Percentiles rank a stretch among this genome's conserved stretches.
Conservation (phyloP, 2,329 filamentous ascomycete species). For the Apiospora aurea region DNA sequence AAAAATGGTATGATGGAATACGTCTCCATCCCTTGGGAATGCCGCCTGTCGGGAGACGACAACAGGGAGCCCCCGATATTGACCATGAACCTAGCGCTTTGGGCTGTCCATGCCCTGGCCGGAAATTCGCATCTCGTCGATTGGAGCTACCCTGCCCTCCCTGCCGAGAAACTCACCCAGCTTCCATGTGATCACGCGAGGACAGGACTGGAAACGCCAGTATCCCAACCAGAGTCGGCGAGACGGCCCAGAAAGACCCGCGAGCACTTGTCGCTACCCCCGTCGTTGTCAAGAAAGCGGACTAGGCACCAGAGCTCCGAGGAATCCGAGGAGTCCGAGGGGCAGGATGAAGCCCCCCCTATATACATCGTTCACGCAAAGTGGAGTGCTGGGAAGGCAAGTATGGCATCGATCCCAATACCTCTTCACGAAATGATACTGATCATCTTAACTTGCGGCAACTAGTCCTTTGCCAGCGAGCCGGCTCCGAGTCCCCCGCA, state of each 20-base stretch:
- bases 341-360: neutral
- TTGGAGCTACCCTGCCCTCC: neutral
- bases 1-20: constrained; percentile 16
- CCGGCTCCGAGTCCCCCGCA: neutral
- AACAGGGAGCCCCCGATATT: neutral
- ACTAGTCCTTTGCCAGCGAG: neutral
- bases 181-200: neutral
- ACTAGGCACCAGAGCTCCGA: neutral
- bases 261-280: neutral
- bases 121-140: constrained; percentile 1
- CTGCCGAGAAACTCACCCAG: neutral
- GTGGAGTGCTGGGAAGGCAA: neutral
- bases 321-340: neutral
- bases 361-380: neutral
- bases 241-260: neutral
- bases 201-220: neutral
- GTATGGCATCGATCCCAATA: neutral
- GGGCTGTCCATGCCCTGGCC: neutral
- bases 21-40: neutral
- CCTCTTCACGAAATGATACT: no score
- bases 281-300: neutral
- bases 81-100: neutral
- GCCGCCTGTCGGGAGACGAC: no score
- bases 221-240: neutral
- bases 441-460: neutral